Evolutionary conservation across 2,329 filamentous ascomycete species (phyloP), one percentile per base, ranked within the genome.

Genomic region (Pseudogymnoascus sp.): DNA sequence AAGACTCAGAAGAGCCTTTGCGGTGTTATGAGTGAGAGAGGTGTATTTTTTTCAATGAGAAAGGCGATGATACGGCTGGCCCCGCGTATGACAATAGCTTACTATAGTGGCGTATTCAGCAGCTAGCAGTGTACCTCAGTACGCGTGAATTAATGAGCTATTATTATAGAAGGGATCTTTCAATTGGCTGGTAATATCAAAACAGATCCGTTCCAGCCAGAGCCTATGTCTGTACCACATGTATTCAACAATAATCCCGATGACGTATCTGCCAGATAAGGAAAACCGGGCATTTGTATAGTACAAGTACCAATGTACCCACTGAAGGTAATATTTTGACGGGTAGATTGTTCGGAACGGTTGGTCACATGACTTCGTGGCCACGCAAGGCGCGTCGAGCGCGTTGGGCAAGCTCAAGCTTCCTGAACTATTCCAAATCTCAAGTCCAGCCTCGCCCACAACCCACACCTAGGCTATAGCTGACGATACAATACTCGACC

Each of bases 251-350:
- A 3, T 57, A 57, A 14, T 34, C 28, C 10, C 28, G 6, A 57
- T 57, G 51, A 57, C 51, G 51, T 57, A 57, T 57, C n/a, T 57
- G 28, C 51, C 51, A 57, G 51, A 57, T 57, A 57, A 57, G 51
- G 28, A 34, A 57, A 57, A 57, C 51, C 16, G 28, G 51, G 51
- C 51, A 57, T 16, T 34, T 57, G 51, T 57, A 31, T 25, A 31
- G 48, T 16, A 54, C n/a, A 54, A 54, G 48, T 54, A 57, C 16
- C 51, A 36, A 57, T 11, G 51, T 57, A 57, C 51, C 28, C n/a
- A 34, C 51, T 13, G 45, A 34, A 54, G 2, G 7, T 28, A 31
- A 31, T 54, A 54, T 16, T 54, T 54, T 54, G 48, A 57, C 51
- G 51, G 28, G 51, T 57, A 57, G n/a, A 34, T n/a, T 31, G 16